phyloP scores from a whole-genome alignment of 78 protist species.

The Dictyostelium citrinum region DNA sequence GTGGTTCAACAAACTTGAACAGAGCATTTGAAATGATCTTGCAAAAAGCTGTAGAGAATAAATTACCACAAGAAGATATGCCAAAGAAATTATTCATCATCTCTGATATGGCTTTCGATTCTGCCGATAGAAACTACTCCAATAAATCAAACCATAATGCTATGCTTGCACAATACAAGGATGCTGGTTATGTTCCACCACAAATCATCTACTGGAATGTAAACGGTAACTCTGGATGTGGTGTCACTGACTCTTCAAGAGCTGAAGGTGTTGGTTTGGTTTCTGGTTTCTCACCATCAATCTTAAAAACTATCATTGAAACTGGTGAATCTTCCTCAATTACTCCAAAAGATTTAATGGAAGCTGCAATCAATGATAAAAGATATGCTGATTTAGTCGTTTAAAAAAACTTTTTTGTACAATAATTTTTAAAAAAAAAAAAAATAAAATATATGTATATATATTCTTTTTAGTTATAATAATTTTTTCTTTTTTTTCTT shows the following conservation, averaged over 20 bases:
- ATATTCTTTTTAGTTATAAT: no score
- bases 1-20: constrained; percentile 69
- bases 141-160: constrained; percentile 16
- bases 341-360: constrained; percentile 10
- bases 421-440: no score
- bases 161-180: constrained; percentile 11
- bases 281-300: constrained; percentile 74
- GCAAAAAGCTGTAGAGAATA: constrained; percentile 13
- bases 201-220: constrained; percentile 71
- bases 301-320: constrained; percentile 60
- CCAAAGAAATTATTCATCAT: constrained; percentile 75
- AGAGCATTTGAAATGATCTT: constrained; percentile 7
- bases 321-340: constrained; percentile 19
- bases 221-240: constrained; percentile 1
- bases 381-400: constrained; percentile 31
- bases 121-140: neutral
- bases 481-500: no score
- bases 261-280: constrained; percentile 47
- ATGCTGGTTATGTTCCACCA: constrained; percentile 62
- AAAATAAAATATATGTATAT: no score
- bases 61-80: constrained; percentile 62
- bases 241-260: neutral
- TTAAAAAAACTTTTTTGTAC: neutral
- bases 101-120: constrained; percentile 73
- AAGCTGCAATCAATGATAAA: constrained; percentile 26